Percentiles rank a stretch among this genome's conserved stretches.
phyloP scores from a whole-genome alignment of 1,284 basidiomycete genomes.

The Fistulinella cinereoalba region DNA sequence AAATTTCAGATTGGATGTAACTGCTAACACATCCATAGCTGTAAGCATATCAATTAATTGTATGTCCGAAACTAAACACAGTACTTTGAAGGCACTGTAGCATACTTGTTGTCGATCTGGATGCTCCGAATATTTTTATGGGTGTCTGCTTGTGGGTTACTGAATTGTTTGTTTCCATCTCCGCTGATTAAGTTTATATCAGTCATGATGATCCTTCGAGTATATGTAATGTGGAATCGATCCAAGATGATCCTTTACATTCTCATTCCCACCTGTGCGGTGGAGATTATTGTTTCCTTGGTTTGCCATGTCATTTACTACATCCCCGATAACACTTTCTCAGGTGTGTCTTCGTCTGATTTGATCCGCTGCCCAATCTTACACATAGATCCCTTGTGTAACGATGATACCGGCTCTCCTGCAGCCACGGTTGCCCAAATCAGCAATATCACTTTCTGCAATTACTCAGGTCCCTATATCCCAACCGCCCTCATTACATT shows the following conservation, averaged over 20 bases:
- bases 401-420: not conserved
- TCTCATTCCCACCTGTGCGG: not conserved
- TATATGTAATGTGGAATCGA: not conserved
- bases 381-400: not conserved
- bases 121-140: not conserved
- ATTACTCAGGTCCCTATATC: no score
- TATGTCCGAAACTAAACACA: not conserved
- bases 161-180: not conserved
- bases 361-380: no score
- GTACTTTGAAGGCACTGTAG: not conserved
- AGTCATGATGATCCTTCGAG: not conserved
- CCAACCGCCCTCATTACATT: not conserved
- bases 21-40: not conserved
- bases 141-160: not conserved
- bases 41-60: not conserved
- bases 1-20: not conserved
- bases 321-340: not conserved
- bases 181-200: no score
- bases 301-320: not conserved
- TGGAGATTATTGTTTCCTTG: not conserved
- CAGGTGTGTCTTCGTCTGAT: not conserved
- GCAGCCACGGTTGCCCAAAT: not conserved
- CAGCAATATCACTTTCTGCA: not conserved
- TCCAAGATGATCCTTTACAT: not conserved
- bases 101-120: not conserved